Percentiles rank a stretch among this genome's conserved stretches.
Evolutionary conservation across 1,284 basidiomycete species (phyloP).

Genomic region (Microbotryum silenes-acaulis): DNA sequence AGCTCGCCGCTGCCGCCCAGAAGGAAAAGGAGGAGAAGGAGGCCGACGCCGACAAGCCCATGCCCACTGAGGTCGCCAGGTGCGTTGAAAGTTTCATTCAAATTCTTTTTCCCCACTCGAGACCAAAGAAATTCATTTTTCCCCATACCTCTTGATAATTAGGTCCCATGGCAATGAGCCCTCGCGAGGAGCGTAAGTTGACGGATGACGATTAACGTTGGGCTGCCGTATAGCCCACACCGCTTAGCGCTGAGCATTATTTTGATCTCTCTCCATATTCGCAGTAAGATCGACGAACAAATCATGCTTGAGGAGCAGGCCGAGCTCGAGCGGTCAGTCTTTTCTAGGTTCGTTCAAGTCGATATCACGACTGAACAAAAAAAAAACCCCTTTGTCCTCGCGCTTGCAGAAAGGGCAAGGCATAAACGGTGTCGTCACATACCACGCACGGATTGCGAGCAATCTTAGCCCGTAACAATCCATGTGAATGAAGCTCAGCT

Average conservation of each 20-base stretch:
- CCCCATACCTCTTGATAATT: neutral
- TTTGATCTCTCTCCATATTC: no score
- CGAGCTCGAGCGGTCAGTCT: slow-evolving; percentile 39
- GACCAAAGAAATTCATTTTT: neutral
- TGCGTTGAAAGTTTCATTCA: neutral
- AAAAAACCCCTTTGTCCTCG: no score
- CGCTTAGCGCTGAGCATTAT: no score
- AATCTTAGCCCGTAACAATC: no score
- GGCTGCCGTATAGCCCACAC: no score
- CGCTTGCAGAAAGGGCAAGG: slow-evolving; percentile 44
- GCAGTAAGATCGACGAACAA: slow-evolving; percentile 51
- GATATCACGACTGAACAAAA: no score
- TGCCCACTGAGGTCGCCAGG: slow-evolving; percentile 28
- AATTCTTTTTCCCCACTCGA: neutral
- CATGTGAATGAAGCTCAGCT: no score
- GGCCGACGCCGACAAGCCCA: slow-evolving; percentile 9
- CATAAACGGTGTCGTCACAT: slow-evolving; percentile 5
- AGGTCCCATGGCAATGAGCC: slow-evolving; percentile 53
- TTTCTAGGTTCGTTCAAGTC: no score
- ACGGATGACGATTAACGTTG: no score
- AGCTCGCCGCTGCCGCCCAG: slow-evolving; percentile 31
- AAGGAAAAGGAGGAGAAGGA: slow-evolving; percentile 31
- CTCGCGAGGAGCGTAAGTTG: slow-evolving; percentile 47
- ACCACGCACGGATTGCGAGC: neutral
- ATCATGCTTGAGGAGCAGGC: slow-evolving; percentile 51